phyloP scores from a whole-genome alignment of 768 basidiomycete genomes.

The Serendipita indica region DNA sequence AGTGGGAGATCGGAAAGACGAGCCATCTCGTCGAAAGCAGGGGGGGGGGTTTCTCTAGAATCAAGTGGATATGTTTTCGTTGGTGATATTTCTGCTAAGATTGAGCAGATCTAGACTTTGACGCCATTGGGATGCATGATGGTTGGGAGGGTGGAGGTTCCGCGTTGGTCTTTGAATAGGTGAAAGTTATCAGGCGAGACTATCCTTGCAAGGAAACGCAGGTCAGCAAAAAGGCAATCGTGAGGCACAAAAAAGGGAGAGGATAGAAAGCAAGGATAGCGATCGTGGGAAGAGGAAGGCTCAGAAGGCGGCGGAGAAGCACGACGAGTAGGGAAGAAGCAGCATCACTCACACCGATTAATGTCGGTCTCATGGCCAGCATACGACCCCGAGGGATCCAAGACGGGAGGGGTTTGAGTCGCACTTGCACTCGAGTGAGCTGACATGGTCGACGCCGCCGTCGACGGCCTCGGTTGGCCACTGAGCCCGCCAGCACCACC shows the following conservation, averaged over 20 bases:
- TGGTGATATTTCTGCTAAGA: too few species aligned
- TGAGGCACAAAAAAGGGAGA: neutral
- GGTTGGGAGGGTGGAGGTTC: neutral
- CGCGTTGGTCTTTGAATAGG: neutral
- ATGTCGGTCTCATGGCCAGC: slow-evolving; percentile 3
- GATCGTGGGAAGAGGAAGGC: slow-evolving; percentile 1
- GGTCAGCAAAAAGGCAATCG: slow-evolving; percentile 2
- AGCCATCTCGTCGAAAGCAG: neutral
- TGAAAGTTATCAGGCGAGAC: slow-evolving; percentile 9
- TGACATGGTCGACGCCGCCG: slow-evolving; percentile 6
- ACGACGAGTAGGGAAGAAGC: neutral
- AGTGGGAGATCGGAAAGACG: neutral
- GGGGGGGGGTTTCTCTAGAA: neutral
- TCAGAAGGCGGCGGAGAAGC: neutral
- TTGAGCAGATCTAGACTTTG: neutral
- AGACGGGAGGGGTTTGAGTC: slow-evolving; percentile 2
- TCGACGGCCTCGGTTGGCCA: neutral
- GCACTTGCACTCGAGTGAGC: slow-evolving; percentile 5
- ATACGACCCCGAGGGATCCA: neutral
- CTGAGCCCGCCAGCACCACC: neutral
- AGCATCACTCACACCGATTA: slow-evolving; percentile 10
- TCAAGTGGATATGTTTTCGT: neutral
- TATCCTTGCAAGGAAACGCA: neutral
- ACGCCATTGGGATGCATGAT: neutral
- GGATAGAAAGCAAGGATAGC: neutral